phyloP scores from a whole-genome alignment of 1,284 basidiomycete genomes.

The Lignosus rhinocerotis region DNA sequence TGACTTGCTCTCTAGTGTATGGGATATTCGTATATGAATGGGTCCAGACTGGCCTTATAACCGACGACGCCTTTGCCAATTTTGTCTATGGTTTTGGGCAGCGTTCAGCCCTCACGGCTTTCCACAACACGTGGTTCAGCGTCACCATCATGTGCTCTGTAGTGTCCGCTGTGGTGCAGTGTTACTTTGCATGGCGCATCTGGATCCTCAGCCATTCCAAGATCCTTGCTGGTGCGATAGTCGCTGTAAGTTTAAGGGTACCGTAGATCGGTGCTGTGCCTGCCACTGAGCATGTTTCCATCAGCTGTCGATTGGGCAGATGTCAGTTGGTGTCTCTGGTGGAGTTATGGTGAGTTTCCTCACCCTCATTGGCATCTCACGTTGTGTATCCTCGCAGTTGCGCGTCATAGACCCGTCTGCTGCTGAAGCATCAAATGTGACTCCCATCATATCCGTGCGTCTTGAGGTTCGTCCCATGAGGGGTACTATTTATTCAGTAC shows the following conservation, averaged over 20 bases:
- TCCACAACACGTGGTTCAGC: constrained; percentile 12
- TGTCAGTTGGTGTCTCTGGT: not conserved
- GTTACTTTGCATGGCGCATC: constrained; percentile 4
- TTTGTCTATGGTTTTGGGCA: constrained; percentile 6
- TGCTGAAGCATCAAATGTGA: not conserved
- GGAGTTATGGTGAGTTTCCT: not conserved
- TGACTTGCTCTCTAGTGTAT: not conserved
- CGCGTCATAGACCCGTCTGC: not conserved
- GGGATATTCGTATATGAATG: constrained; percentile 4
- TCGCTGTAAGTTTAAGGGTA: not conserved
- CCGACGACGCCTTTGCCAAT: constrained; percentile 2
- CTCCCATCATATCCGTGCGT: not conserved
- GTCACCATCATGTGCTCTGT: constrained; percentile 6
- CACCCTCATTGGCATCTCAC: not conserved
- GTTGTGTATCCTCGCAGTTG: not conserved
- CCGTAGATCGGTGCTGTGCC: not conserved
- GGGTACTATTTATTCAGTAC: not conserved
- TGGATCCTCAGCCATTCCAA: not conserved
- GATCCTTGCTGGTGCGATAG: not conserved
- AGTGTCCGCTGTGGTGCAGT: constrained; percentile 1
- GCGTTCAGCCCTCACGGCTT: not conserved
- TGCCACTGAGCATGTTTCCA: not conserved
- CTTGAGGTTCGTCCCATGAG: too few relatives aligned
- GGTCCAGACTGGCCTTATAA: constrained; percentile 5
- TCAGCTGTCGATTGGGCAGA: not conserved